Percentiles rank a stretch among this genome's conserved stretches.
Evolutionary conservation across 164 flowering plant species (phyloP).

Genomic region (Aristolochia contorta): DNA sequence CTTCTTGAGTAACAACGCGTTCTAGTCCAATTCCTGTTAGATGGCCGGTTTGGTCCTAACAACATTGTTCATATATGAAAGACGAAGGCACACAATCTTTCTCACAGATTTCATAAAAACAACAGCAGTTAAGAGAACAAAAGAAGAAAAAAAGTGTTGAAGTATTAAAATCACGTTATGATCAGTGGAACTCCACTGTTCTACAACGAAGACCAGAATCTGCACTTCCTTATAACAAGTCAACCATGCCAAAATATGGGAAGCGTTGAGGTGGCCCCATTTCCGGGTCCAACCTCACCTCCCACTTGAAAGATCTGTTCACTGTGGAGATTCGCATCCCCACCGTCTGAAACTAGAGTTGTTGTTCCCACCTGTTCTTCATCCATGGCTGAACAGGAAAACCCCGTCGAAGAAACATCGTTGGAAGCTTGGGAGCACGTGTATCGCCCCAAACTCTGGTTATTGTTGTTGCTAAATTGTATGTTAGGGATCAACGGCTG

Average conservation of each 20-base stretch:
- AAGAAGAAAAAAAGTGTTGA: too few species aligned
- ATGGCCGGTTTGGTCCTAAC: background rate
- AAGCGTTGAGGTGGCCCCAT: slow-evolving; percentile 32
- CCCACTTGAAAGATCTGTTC: slow-evolving; percentile 30
- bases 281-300: slow-evolving; percentile 19
- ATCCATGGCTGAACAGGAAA: slow-evolving; percentile 14
- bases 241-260: slow-evolving; percentile 18
- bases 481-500: slow-evolving; percentile 22
- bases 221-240: background rate
- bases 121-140: too few species aligned
- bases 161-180: too few species aligned
- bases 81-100: too few species aligned
- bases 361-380: slow-evolving; percentile 19
- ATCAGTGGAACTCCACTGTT: too few species aligned
- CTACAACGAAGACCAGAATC: too few species aligned
- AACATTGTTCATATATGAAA: too few species aligned
- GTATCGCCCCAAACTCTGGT: slow-evolving; percentile 13
- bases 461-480: slow-evolving; percentile 9
- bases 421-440: slow-evolving; percentile 7
- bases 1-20: background rate
- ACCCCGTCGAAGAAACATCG: slow-evolving; percentile 4
- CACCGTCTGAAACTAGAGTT: slow-evolving; percentile 8
- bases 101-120: too few species aligned
- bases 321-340: slow-evolving; percentile 22
- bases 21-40: background rate